Base-by-base conservation (phyloP, 2,329 filamentous ascomycete species). In the Dendrostoma leiphaemia region DNA sequence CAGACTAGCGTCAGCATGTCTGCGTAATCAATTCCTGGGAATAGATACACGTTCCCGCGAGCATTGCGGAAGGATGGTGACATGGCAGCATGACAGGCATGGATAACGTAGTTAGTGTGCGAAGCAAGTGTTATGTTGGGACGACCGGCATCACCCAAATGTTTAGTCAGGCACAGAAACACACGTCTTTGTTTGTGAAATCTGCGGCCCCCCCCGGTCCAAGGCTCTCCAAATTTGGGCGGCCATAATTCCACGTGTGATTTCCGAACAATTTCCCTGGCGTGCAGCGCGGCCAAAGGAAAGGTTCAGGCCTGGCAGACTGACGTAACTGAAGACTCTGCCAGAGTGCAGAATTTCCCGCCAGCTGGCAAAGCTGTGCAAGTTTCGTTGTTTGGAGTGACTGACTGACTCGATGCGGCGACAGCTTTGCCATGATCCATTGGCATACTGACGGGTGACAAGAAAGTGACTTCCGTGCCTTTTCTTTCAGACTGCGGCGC, bases 381-480 rank as follows among this genome's bases (percentile, higher is more conserved):
- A 12, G 26, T 8, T 37, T 15, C 45, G 24, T 23, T 12, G 32
- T 35, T n/a, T n/a, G n/a, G n/a, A n/a, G n/a, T n/a, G n/a, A n/a
- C n/a, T n/a, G n/a, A n/a, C 54, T 53, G 46, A 49, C 40, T 57
- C 46, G 21, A 44, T 41, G 29, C 15, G 23, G 7, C 21, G n/a
- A 34, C 32, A 41, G 12, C 37, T 29, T 35, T 26, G 24, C 24
- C 5, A 41, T 29, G 43, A 38, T 41, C 37, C 17, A 35, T 28
- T 46, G 37, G 31, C 37, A 49, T 31, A 31, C 19, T 45, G 40
- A 41, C 50, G 38, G 47, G 32, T 26, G 40, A 29, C 40, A 28
- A 21, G 41, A n/a, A n/a, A 37, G 35, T 34, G 51, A 40, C 38
- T 46, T 32, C 40, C 13, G 37, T 28, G 31, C 17, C 21, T 24